Percentiles rank a stretch among this genome's conserved stretches.
phyloP scores from a whole-genome alignment of 371 early-diverging fungal genomes.

The Aphelidium insulamus region DNA sequence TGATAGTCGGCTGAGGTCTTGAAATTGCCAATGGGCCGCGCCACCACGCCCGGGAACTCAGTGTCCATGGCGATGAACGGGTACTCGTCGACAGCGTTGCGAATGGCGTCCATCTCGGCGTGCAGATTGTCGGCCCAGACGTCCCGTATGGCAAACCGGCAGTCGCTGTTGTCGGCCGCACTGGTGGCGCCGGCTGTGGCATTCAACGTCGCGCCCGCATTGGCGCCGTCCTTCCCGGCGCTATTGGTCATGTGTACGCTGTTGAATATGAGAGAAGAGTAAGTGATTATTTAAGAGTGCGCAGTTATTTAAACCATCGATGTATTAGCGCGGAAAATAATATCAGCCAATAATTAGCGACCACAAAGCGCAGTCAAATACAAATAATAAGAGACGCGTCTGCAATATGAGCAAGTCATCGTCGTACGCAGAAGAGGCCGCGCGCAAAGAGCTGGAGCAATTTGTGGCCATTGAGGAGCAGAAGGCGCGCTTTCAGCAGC shows the following conservation, averaged over 20 bases:
- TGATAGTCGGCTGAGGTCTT: constrained; percentile 84
- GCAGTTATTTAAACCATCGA: too few relatives aligned
- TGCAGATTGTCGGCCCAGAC: constrained; percentile 97
- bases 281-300: too few relatives aligned
- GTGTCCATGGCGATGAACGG: constrained; percentile 98
- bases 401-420: too few relatives aligned
- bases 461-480: constrained; percentile 47
- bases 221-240: too few relatives aligned
- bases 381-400: too few relatives aligned
- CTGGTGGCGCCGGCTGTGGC: too few relatives aligned
- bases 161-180: background rate
- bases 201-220: too few relatives aligned
- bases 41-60: constrained; percentile 99
- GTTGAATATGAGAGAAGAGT: too few relatives aligned
- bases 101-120: constrained; percentile 76
- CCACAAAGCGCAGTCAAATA: too few relatives aligned
- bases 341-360: too few relatives aligned
- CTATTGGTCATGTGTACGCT: too few relatives aligned
- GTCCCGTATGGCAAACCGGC: constrained; percentile 31
- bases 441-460: constrained; percentile 34
- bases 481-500: constrained; percentile 43
- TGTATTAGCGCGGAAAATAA: too few relatives aligned
- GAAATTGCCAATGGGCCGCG: constrained; percentile 93
- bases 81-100: constrained; percentile 75
- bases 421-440: constrained; percentile 25